phyloP scores from a whole-genome alignment of 768 basidiomycete genomes.

The Mycena rosella region DNA sequence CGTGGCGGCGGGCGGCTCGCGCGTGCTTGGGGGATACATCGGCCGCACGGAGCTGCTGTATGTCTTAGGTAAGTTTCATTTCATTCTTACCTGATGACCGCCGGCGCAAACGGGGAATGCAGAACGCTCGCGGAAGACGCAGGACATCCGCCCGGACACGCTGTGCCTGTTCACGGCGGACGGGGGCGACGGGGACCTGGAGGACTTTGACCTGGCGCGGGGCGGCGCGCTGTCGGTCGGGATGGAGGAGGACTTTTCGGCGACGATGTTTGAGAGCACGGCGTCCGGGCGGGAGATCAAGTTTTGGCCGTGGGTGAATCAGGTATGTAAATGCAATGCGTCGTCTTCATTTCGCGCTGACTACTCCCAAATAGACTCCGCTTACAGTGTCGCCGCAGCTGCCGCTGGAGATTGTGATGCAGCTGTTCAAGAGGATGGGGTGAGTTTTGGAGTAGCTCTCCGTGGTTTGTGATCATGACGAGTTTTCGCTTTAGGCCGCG shows the following conservation, averaged over 20 bases:
- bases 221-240: conserved; percentile 66
- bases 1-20: conserved; percentile 69
- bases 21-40: conserved; percentile 87
- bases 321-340: conserved; percentile 62
- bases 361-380: conserved; percentile 74
- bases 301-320: conserved; percentile 94
- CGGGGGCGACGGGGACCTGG: conserved; percentile 60
- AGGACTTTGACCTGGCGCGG: conserved; percentile 56
- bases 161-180: conserved; percentile 77
- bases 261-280: conserved; percentile 73
- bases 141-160: conserved; percentile 72
- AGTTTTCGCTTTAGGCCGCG: conserved; percentile 73
- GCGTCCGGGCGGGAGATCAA: conserved; percentile 66
- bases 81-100: neutral
- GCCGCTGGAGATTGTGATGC: conserved; percentile 96
- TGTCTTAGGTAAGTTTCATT: conserved; percentile 73
- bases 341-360: conserved; percentile 1
- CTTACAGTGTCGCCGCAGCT: conserved; percentile 93
- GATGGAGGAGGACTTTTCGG: conserved; percentile 76
- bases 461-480: conserved; percentile 6
- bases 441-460: conserved; percentile 54
- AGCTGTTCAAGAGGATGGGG: conserved; percentile 98
- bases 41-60: conserved; percentile 87
- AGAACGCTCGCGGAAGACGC: conserved; percentile 82
- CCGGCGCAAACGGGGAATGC: conserved; percentile 23